Evolutionary conservation across 2,329 filamentous ascomycete species (phyloP).

Genomic region (Cordyceps tenuipes): DNA sequence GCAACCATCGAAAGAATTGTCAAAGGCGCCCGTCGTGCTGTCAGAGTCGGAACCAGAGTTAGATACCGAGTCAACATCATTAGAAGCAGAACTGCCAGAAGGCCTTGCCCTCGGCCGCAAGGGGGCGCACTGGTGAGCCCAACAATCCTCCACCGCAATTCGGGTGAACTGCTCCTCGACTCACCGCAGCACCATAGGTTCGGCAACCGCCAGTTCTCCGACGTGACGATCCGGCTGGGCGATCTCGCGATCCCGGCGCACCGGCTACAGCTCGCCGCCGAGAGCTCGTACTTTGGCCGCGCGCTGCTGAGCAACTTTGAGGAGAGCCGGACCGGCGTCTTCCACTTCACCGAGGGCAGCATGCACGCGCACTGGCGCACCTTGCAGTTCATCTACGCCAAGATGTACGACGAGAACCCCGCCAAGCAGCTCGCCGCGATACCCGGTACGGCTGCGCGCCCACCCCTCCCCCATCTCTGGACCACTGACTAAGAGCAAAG

Average conservation of each 20-base stretch:
- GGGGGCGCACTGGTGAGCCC: no score
- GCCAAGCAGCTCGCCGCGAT: background rate
- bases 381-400: constrained; percentile 12
- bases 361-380: constrained; percentile 13
- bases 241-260: background rate
- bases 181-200: background rate
- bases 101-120: no score
- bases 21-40: no score
- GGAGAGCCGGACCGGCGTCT: background rate
- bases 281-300: background rate
- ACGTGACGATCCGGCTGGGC: background rate
- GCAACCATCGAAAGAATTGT: no score
- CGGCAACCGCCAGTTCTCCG: background rate
- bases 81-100: no score
- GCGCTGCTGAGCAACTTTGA: background rate
- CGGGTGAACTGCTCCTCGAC: no score
- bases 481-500: no score
- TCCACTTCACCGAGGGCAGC: constrained; percentile 3
- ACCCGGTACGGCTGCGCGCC: no score
- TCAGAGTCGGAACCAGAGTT: no score
- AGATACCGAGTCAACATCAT: no score
- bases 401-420: background rate
- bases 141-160: no score
- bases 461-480: no score
- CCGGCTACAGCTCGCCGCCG: background rate